These are phyloP conservation scores for Artemisia annua DNA, from an alignment of 129 eudicot genomes.

Conservation along the genomic window DNA sequence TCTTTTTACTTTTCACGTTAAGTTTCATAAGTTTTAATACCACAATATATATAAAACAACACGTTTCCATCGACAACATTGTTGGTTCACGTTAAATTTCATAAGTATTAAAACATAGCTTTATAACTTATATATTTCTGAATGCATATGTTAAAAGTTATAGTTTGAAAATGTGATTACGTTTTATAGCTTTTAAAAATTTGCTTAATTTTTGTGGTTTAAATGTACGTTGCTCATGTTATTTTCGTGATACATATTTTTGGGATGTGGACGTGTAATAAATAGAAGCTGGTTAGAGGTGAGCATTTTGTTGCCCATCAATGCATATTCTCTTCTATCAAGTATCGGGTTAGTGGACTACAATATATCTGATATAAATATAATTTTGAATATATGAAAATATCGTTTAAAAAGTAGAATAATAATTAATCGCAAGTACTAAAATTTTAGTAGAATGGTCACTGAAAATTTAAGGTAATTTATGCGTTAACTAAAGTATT, in stretches of 20 bases:
- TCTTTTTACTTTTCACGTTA: slow-evolving; percentile 29
- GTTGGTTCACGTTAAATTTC: too few species aligned
- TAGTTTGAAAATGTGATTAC: slow-evolving; percentile 1
- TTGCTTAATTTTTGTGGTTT: background rate
- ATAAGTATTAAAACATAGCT: background rate
- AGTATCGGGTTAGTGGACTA: slow-evolving; percentile 24
- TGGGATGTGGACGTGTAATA: slow-evolving; percentile 39
- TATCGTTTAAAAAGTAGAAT: too few species aligned
- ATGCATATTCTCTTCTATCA: slow-evolving; percentile 23
- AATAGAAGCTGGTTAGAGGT: slow-evolving; percentile 30
- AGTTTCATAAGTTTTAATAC: background rate
- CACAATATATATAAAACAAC: background rate
- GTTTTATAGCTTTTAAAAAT: background rate
- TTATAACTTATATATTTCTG: background rate
- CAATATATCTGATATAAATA: background rate
- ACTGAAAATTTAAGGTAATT: background rate
- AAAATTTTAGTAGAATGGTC: background rate
- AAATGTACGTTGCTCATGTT: slow-evolving; percentile 23
- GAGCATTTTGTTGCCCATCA: slow-evolving; percentile 31
- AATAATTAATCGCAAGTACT: too few species aligned
- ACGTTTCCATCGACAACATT: background rate
- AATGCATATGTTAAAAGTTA: background rate
- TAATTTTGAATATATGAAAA: background rate
- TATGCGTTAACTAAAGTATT: too few species aligned
- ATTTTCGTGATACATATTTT: slow-evolving; percentile 28